Conservation (phyloP, 2,329 filamentous ascomycete species). For the Fusarium nisikadoi region DNA sequence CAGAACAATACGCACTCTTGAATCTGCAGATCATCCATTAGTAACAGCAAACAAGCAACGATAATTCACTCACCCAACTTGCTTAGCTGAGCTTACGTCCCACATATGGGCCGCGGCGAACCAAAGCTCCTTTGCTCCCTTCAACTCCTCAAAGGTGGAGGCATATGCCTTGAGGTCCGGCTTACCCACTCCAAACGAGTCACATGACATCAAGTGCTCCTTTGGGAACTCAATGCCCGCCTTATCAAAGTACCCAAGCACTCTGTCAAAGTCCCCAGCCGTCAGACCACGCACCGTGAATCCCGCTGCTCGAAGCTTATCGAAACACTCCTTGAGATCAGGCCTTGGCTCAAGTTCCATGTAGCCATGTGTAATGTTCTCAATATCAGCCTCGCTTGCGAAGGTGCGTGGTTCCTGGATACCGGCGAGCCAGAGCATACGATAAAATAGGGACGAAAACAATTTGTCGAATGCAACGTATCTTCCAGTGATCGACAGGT, state of each 20-base stretch:
- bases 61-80: constrained; percentile 12
- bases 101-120: constrained; percentile 38
- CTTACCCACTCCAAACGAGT: constrained; percentile 32
- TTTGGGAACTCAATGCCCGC: constrained; percentile 28
- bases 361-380: constrained; percentile 48
- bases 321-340: constrained; percentile 26
- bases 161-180: constrained; percentile 35
- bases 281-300: constrained; percentile 32
- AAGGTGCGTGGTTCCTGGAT: constrained; percentile 54
- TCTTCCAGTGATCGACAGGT: constrained; percentile 54
- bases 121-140: constrained; percentile 29
- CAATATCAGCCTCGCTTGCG: constrained; percentile 55
- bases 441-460: constrained; percentile 59
- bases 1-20: constrained; percentile 32
- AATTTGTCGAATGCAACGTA: constrained; percentile 57
- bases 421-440: constrained; percentile 57
- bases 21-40: constrained; percentile 12
- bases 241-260: constrained; percentile 30
- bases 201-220: constrained; percentile 31
- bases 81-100: constrained; percentile 33
- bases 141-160: constrained; percentile 30
- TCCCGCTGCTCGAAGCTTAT: constrained; percentile 26
- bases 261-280: constrained; percentile 26
- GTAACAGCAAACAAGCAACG: fast-evolving
- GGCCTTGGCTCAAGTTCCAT: constrained; percentile 2